A percentile compares a stretch with the other conserved stretches of the same genome.
phyloP scores from a whole-genome alignment of 257 asterid genomes.

The Coffea canephora region DNA sequence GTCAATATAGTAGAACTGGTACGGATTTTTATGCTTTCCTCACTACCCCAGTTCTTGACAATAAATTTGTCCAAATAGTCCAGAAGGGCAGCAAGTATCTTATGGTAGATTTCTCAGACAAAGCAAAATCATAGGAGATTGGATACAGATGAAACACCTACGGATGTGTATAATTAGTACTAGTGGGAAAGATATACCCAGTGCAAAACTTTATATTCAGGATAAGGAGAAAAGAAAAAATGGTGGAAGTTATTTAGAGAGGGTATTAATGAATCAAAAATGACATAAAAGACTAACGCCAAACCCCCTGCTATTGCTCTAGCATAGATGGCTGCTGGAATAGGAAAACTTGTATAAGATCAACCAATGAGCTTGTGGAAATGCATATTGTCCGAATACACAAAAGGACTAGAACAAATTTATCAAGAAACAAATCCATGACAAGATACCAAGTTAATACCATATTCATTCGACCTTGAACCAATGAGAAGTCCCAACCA shows the following conservation, averaged over 20 bases:
- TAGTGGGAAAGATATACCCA: too few species aligned
- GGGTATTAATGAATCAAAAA: too few species aligned
- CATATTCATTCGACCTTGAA: constrained; percentile 83
- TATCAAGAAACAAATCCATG: constrained; percentile 1
- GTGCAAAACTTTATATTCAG: too few species aligned
- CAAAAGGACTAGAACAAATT: neutral
- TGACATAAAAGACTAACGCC: too few species aligned
- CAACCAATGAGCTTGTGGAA: neutral
- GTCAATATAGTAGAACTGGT: neutral
- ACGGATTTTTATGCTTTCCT: neutral
- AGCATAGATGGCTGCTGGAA: neutral
- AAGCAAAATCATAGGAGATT: neutral
- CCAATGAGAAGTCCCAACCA: constrained; percentile 98
- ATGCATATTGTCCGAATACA: neutral
- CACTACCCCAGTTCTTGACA: neutral
- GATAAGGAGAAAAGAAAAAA: too few species aligned
- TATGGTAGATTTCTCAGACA: neutral
- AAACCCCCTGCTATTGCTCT: too few species aligned
- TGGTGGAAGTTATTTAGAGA: too few species aligned
- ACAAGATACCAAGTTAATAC: constrained; percentile 44
- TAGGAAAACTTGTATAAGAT: neutral
- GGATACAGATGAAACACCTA: neutral
- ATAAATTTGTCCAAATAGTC: neutral
- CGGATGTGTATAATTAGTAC: neutral
- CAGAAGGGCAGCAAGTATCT: neutral